These are phyloP conservation scores for Trichoderma arundinaceum DNA, from an alignment of 2,329 filamentous ascomycete genomes.

Conservation along the genomic window DNA sequence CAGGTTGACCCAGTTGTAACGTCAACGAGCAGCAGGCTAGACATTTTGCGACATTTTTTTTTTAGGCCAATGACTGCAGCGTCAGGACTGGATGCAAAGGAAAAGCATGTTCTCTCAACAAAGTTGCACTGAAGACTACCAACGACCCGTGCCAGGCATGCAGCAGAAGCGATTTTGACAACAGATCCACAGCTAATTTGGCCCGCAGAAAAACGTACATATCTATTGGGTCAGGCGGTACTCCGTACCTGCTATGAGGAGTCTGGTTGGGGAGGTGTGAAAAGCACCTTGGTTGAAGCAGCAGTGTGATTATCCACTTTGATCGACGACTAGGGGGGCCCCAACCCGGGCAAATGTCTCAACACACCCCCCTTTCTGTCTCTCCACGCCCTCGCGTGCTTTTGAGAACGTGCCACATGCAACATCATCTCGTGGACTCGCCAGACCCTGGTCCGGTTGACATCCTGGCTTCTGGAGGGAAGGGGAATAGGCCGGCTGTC, in stretches of 20 bases:
- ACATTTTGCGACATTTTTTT: slow-evolving; percentile 18
- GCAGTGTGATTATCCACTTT: slow-evolving; percentile 17
- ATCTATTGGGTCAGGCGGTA: slow-evolving; percentile 27
- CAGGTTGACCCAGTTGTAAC: slow-evolving; percentile 1
- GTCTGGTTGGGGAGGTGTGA: not conserved
- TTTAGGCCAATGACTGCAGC: slow-evolving; percentile 20
- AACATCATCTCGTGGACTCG: slow-evolving; percentile 32
- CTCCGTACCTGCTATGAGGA: slow-evolving; percentile 1
- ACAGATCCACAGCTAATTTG: slow-evolving; percentile 28
- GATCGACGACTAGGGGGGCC: slow-evolving; percentile 28
- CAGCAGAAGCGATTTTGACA: slow-evolving; percentile 4
- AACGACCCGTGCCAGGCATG: not conserved
- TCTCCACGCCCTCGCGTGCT: slow-evolving; percentile 21
- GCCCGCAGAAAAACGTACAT: slow-evolving; percentile 18
- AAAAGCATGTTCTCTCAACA: not conserved
- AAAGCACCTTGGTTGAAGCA: not conserved
- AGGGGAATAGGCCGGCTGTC: slow-evolving; percentile 21
- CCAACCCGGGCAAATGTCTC: not conserved
- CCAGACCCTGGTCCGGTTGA: slow-evolving; percentile 14
- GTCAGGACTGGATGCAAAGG: slow-evolving; percentile 8
- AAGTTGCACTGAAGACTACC: not conserved
- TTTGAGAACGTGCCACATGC: slow-evolving; percentile 30
- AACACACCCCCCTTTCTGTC: not conserved
- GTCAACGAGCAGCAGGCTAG: not conserved
- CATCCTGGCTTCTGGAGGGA: slow-evolving; percentile 9